Conservation (phyloP, 768 basidiomycete species). For the Auricularia sp. region DNA sequence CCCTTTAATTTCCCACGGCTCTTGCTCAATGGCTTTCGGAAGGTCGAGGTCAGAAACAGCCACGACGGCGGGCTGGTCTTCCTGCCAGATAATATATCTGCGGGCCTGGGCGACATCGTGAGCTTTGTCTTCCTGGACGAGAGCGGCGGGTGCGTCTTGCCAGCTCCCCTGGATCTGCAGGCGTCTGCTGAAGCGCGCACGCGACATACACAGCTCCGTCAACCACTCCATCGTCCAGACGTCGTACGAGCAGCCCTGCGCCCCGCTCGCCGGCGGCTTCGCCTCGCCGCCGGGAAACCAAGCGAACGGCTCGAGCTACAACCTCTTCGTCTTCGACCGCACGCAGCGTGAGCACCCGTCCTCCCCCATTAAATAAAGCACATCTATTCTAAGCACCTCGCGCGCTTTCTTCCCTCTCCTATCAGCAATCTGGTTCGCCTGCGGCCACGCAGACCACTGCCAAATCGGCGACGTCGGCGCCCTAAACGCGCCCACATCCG, state of each 20-base stretch:
- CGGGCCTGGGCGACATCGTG: conserved; percentile 35
- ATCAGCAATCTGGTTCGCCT: not conserved
- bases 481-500: not conserved
- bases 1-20: not conserved
- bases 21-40: not conserved
- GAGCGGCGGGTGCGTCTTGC: conserved; percentile 27
- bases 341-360: not conserved
- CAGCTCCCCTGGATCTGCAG: not conserved
- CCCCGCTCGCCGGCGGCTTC: conserved; percentile 37
- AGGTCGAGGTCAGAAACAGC: conserved; percentile 33
- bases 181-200: not conserved
- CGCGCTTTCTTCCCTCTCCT: not conserved
- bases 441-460: not conserved
- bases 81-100: conserved; percentile 33
- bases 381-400: not conserved
- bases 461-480: not conserved
- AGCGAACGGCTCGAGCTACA: not conserved
- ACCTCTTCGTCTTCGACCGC: not conserved
- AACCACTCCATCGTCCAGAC: conserved; percentile 49
- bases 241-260: conserved; percentile 35
- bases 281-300: conserved; percentile 25
- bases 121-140: conserved; percentile 35
- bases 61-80: conserved; percentile 30
- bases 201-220: conserved; percentile 27
- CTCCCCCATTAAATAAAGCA: not conserved